Evolutionary conservation across 1,139 yeast species (phyloP), one percentile per base, ranked within the genome.

Genomic region (Yamadazyma oceani): DNA sequence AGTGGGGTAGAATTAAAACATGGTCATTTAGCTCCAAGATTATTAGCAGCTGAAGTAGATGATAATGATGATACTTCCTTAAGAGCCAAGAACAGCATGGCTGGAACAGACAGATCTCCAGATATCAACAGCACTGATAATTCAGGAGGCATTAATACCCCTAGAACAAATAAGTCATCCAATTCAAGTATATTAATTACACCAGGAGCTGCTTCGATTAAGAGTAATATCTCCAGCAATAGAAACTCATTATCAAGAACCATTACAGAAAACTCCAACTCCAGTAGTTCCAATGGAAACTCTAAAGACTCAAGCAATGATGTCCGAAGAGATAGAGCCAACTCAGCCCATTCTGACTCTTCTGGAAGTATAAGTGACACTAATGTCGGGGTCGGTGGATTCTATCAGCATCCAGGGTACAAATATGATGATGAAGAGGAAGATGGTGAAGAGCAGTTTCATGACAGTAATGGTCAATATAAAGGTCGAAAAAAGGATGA

Each of bases 41-140:
- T 85, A 56, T 65, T 85, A 42, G 92, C 92, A 1, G 79, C 85
- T 11, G 95, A 85, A 57, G 82, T 85, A 22, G 92, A 82, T 44
- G 89, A 84, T 41, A 78, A 71, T 27, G 85, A 79, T 42, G 61
- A 51, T 33, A 27, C 21, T n/a, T 40, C 44, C 21, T 17, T 37
- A 26, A 39, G 38, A 21, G 32, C 34, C 23, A 33, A 38, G 17
- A 25, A n/a, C 13, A 31, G 32, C 22, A 26, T 40, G 32, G 12
- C 23, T 24, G 34, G 33, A 36, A 21, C 31, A 13, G 31, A 26
- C 11, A 29, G 17, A 17, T n/a, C 33, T 17, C 35, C 22, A 35
- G 43, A 14, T 30, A 49, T 10, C 30, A 36, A 15, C 31, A 16
- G 23, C 11, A 26, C 34, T 17, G 11, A 32, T 8, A 19, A 34